Conservation (phyloP, 139 green algal genomes). For the Chlamydomonas sp. region DNA sequence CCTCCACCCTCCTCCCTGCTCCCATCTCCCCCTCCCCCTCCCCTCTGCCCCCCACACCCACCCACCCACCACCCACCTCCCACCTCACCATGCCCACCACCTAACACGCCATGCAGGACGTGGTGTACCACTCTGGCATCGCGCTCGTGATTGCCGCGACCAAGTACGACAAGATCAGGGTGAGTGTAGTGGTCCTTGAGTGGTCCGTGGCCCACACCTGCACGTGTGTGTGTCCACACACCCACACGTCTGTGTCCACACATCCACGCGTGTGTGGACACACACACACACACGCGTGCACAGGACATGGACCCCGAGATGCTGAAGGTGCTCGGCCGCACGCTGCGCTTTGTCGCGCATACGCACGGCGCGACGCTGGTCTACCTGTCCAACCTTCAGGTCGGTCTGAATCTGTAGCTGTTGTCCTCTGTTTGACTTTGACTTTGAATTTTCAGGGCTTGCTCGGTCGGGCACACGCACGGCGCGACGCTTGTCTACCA, state of each 20-base stretch:
- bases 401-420: no score
- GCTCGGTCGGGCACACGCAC: no score
- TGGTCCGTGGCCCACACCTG: no score
- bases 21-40: background rate
- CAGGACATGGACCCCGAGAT: constrained; percentile 45
- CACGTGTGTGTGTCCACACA: no score
- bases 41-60: background rate
- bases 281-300: no score
- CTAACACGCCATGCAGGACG: constrained; percentile 11
- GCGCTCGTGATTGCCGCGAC: constrained; percentile 52
- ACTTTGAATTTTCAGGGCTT: constrained; percentile 3
- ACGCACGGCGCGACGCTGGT: constrained; percentile 49
- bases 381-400: constrained; percentile 50
- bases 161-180: constrained; percentile 60
- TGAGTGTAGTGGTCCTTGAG: no score
- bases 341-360: constrained; percentile 41
- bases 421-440: background rate
- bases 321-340: constrained; percentile 36
- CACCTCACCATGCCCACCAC: background rate
- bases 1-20: background rate
- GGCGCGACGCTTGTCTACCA: no score
- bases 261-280: no score
- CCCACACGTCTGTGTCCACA: no score
- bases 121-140: constrained; percentile 48
- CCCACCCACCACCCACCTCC: background rate